phyloP scores from a whole-genome alignment of 768 basidiomycete genomes.

The Serendipita sp. region DNA sequence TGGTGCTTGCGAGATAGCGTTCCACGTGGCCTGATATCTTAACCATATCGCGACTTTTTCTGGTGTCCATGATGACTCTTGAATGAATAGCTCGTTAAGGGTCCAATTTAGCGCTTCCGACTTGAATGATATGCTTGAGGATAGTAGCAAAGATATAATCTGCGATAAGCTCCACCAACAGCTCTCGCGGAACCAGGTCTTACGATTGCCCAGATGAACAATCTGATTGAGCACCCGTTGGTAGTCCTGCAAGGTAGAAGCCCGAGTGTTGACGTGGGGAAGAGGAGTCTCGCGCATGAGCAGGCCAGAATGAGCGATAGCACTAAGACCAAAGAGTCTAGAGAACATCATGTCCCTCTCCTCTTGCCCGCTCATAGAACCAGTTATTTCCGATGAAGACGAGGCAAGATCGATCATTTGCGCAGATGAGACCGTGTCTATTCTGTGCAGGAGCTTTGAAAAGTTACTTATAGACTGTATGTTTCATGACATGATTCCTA shows the following conservation, averaged over 20 bases:
- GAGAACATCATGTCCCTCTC: constrained; percentile 88
- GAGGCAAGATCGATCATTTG: constrained; percentile 65
- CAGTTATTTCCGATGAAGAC: constrained; percentile 52
- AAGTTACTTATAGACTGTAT: constrained; percentile 2
- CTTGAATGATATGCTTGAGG: constrained; percentile 55
- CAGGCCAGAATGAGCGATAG: constrained; percentile 73
- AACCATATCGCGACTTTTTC: constrained; percentile 64
- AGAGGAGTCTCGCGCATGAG: constrained; percentile 46
- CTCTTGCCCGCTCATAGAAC: constrained; percentile 77
- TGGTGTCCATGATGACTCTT: constrained; percentile 53
- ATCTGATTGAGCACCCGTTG: constrained; percentile 43
- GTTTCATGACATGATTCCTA: constrained; percentile 21
- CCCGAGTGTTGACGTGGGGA: constrained; percentile 25
- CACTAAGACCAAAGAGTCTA: constrained; percentile 74
- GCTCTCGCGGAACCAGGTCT: constrained; percentile 82
- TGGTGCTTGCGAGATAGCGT: neutral
- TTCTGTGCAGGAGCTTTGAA: constrained; percentile 55
- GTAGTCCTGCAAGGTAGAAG: constrained; percentile 46
- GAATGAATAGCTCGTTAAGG: constrained; percentile 37
- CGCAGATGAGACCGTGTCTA: constrained; percentile 59
- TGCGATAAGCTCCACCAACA: constrained; percentile 71
- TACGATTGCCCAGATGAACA: constrained; percentile 57
- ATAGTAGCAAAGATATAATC: constrained; percentile 43
- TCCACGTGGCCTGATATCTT: neutral
- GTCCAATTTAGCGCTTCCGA: constrained; percentile 39